A percentile compares a stretch with the other conserved stretches of the same genome.
Conservation (phyloP, 2,329 filamentous ascomycete genomes). For the Hymenoscyphus fructigenus region DNA sequence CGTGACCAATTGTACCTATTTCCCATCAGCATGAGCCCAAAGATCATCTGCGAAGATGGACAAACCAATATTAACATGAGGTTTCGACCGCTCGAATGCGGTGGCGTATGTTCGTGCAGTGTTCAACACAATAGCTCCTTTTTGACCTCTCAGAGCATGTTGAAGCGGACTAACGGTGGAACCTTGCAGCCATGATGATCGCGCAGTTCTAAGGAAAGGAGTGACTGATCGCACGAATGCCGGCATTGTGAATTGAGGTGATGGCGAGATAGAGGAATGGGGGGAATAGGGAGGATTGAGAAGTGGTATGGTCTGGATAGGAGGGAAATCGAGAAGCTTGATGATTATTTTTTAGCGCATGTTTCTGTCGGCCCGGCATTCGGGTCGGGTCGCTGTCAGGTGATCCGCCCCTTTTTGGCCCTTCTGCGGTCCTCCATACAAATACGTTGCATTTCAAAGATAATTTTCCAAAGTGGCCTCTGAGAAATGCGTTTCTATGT, state of each 20-base stretch:
- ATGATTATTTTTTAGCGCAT: constrained; percentile 12
- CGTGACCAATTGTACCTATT: constrained; percentile 92
- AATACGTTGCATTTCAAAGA: neutral
- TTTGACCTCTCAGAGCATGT: constrained; percentile 62
- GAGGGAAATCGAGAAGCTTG: constrained; percentile 8
- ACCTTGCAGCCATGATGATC: constrained; percentile 68
- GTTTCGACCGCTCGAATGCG: constrained; percentile 85
- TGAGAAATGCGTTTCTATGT: no score
- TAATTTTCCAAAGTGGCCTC: no score
- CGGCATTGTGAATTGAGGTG: constrained; percentile 63
- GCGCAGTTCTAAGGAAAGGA: constrained; percentile 80
- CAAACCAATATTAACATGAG: constrained; percentile 96
- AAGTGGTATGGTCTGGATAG: constrained; percentile 9
- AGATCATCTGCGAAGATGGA: constrained; percentile 5
- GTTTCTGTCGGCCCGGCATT: neutral
- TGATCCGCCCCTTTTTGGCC: neutral
- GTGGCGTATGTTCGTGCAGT: constrained; percentile 62
- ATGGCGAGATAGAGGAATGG: constrained; percentile 18
- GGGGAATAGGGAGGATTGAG: neutral
- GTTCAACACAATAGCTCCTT: constrained; percentile 63
- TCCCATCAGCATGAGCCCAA: constrained; percentile 18
- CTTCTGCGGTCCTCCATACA: neutral
- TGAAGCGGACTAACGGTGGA: constrained; percentile 75
- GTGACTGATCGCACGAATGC: constrained; percentile 74
- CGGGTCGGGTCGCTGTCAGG: neutral